Percentiles rank a stretch among this genome's conserved stretches.
Evolutionary conservation across 2,329 filamentous ascomycete genomes (phyloP).

Genomic region (Lecanoromycetidae sp.): DNA sequence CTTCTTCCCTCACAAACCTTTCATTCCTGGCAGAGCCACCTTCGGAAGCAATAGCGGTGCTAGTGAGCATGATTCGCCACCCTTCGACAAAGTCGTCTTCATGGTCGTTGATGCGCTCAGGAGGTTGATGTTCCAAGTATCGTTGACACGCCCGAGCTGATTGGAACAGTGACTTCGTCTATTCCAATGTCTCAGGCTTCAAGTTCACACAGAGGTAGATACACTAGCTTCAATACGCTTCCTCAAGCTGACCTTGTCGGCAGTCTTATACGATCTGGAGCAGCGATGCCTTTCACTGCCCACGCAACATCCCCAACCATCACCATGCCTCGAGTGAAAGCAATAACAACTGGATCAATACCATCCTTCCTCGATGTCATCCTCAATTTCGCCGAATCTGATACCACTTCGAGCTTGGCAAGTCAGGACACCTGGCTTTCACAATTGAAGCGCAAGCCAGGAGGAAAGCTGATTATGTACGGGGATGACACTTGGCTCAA

Average conservation of each 20-base stretch:
- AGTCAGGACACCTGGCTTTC: conserved; percentile 92
- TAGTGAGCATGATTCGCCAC: conserved; percentile 45
- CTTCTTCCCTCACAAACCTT: conserved; percentile 96
- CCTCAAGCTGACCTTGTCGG: conserved; percentile 2
- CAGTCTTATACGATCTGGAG: conserved; percentile 72
- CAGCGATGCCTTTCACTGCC: conserved; percentile 84
- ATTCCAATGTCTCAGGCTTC: conserved; percentile 67
- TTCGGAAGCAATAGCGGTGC: conserved; percentile 46
- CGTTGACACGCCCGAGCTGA: not conserved
- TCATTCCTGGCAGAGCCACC: conserved; percentile 70
- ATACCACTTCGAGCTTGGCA: conserved; percentile 76
- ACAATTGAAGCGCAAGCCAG: conserved; percentile 63
- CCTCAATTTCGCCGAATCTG: conserved; percentile 87
- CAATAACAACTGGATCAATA: conserved; percentile 94
- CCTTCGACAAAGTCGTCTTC: conserved; percentile 84
- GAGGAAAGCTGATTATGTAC: conserved; percentile 79
- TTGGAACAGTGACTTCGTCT: conserved; percentile 74
- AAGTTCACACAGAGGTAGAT: conserved; percentile 71
- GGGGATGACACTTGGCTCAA: conserved; percentile 98
- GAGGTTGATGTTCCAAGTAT: conserved; percentile 43
- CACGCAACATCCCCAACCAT: conserved; percentile 95
- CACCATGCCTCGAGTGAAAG: conserved; percentile 95
- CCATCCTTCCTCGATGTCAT: conserved; percentile 96
- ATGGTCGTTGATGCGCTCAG: conserved; percentile 96
- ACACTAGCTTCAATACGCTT: not conserved